Evolutionary conservation across 352 stramenopile genomes (phyloP).

Genomic region (Phytophthora constricta): DNA sequence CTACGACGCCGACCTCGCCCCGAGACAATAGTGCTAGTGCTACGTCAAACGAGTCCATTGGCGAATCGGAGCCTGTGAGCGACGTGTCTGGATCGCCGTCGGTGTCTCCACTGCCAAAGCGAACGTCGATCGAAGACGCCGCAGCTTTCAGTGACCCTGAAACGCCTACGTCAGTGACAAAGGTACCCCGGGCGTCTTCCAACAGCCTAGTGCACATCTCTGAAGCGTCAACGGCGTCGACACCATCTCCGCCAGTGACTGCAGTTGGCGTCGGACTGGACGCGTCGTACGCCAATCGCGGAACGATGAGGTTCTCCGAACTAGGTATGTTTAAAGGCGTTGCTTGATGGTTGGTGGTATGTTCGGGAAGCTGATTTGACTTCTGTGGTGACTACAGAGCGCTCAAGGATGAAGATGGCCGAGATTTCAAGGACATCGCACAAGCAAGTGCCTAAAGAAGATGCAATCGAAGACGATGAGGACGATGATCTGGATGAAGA

Average conservation of each 20-base stretch:
- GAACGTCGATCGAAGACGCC: slow-evolving; percentile 37
- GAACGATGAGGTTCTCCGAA: slow-evolving; percentile 43
- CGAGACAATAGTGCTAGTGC: slow-evolving; percentile 43
- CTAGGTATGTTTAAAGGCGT: slow-evolving; percentile 37
- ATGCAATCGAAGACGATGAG: slow-evolving; percentile 25
- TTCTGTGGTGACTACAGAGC: slow-evolving; percentile 28
- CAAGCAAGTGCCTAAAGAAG: slow-evolving; percentile 7
- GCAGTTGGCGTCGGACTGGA: slow-evolving; percentile 21
- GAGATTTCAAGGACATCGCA: slow-evolving; percentile 17
- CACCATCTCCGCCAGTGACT: slow-evolving; percentile 5
- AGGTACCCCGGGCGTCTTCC: slow-evolving; percentile 13
- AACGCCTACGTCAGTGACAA: slow-evolving; percentile 18
- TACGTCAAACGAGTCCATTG: slow-evolving; percentile 50
- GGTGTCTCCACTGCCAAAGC: slow-evolving; percentile 26
- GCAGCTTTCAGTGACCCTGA: slow-evolving; percentile 28
- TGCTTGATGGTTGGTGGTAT: neutral
- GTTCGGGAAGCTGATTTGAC: slow-evolving; percentile 17
- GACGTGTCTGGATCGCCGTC: slow-evolving; percentile 40
- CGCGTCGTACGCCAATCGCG: slow-evolving; percentile 29
- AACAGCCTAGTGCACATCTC: slow-evolving; percentile 22
- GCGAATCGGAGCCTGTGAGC: slow-evolving; percentile 44
- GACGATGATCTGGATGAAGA: slow-evolving; percentile 31
- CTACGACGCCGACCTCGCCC: slow-evolving; percentile 9
- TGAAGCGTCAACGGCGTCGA: slow-evolving; percentile 9
- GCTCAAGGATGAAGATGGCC: slow-evolving; percentile 32